phyloP scores from a whole-genome alignment of 176 grass and related monocot genomes.

The Melocanna baccifera region DNA sequence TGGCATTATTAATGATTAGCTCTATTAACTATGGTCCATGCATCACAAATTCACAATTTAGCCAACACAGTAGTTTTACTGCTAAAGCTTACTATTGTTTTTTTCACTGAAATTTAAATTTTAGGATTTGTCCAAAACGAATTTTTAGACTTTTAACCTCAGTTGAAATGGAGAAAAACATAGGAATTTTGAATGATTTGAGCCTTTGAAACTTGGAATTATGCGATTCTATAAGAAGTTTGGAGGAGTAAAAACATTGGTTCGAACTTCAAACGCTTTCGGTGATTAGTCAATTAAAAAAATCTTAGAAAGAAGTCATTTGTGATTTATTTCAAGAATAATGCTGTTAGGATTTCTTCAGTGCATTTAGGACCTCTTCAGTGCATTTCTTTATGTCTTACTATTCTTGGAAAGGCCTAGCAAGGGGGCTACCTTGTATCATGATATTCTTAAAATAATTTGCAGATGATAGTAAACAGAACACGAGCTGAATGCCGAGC shows the following conservation, averaged over 20 bases:
- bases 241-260: not conserved
- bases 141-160: slow-evolving; percentile 2
- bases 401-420: not conserved
- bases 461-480: slow-evolving; percentile 93
- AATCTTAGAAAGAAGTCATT: not conserved
- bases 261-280: not conserved
- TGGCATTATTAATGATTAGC: not conserved
- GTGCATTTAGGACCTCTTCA: not conserved
- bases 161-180: not conserved
- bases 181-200: not conserved
- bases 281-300: slow-evolving; percentile 13
- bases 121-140: not conserved
- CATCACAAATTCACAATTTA: not conserved
- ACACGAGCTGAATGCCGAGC: slow-evolving; percentile 70
- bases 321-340: not conserved
- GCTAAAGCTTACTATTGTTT: not conserved
- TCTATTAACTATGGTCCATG: not conserved
- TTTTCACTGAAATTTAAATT: slow-evolving; percentile 20
- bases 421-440: slow-evolving; percentile 28
- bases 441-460: slow-evolving; percentile 37
- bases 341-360: not conserved
- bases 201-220: not conserved
- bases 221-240: not conserved
- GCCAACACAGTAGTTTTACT: not conserved
- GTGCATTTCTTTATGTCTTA: not conserved